Conservation (phyloP, 1,139 yeast species). For the Debaryomyces singareniensis region DNA sequence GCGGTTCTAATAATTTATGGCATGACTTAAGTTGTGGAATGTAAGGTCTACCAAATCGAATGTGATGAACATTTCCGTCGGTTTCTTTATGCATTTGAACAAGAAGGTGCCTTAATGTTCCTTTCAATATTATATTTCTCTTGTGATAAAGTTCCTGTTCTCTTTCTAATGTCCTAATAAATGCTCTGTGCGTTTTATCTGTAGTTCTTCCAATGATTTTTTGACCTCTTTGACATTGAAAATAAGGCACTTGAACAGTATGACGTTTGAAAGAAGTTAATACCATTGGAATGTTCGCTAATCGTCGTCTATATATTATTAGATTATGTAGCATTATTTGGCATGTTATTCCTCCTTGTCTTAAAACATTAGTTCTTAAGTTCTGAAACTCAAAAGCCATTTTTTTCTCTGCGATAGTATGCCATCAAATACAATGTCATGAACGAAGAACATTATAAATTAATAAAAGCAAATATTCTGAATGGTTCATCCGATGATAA, state of each 20-base stretch:
- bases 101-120: constrained; percentile 20
- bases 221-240: background rate
- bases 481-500: constrained; percentile 1
- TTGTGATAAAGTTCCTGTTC: constrained; percentile 14
- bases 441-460: constrained; percentile 7
- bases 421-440: constrained; percentile 3
- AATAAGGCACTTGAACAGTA: too few species aligned
- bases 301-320: too few species aligned
- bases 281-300: too few species aligned
- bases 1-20: constrained; percentile 5
- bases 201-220: constrained; percentile 7
- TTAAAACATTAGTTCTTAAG: background rate
- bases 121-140: constrained; percentile 12
- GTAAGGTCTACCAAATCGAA: constrained; percentile 3
- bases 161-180: constrained; percentile 14
- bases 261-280: too few species aligned
- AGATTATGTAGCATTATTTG: background rate
- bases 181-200: constrained; percentile 24
- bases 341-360: background rate
- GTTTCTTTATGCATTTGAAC: constrained; percentile 17
- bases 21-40: constrained; percentile 4
- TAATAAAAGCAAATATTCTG: constrained; percentile 2
- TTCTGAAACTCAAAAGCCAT: background rate
- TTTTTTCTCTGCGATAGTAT: too few species aligned
- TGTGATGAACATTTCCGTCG: constrained; percentile 5